Base-by-base conservation (phyloP, 805 yeast genomes). In the Phaffomyces opuntiae region DNA sequence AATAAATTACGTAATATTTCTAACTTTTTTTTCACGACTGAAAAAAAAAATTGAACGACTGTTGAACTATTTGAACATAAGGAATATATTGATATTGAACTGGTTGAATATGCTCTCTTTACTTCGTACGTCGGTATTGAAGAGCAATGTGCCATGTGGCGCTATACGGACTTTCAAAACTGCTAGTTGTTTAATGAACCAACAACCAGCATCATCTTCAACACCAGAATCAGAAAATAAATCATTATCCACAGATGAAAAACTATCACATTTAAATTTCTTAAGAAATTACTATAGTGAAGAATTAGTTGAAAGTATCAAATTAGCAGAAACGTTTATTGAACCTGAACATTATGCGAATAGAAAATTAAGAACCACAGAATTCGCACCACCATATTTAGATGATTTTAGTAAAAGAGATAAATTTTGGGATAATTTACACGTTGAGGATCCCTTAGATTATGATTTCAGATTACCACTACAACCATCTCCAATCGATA, bases 231-330 rank as follows among this genome's bases (percentile, higher is more conserved):
- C 31, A 29, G 16, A 27, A 14, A 14, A 24, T n/a, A 21, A 37
- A 31, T 12, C 32, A 24, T 24, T 50, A 33, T 33, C 53, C 29
- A 48, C 49, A 37, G 46, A 47, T 2, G 46, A 42, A 31, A 54
- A 61, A 36, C 46, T 49, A 25, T 42, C 61, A 36, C 67, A 66
- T 49, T 54, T 67, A 36, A 61, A 63, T 26, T 53, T 64, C 37
- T 56, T 90, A 53, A 64, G 78, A 40, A 80, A 88, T 60, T 91
- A 82, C 69, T 91, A 91, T 64, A 79, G 91, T 9, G 87, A 89
- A 31, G 84, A 82, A 48, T 73, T 90, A 42, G 75, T 91, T 51
- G 86, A 87, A 60, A 78, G 95, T 44, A 87, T 93, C 53, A 72
- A 84, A 54, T 73, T 83, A 39, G 87, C 97, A 0, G 96, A 91